Evolutionary conservation across 2,329 filamentous ascomycete species (phyloP), one percentile per base, ranked within the genome.

Genomic region (Fusarium sp.): DNA sequence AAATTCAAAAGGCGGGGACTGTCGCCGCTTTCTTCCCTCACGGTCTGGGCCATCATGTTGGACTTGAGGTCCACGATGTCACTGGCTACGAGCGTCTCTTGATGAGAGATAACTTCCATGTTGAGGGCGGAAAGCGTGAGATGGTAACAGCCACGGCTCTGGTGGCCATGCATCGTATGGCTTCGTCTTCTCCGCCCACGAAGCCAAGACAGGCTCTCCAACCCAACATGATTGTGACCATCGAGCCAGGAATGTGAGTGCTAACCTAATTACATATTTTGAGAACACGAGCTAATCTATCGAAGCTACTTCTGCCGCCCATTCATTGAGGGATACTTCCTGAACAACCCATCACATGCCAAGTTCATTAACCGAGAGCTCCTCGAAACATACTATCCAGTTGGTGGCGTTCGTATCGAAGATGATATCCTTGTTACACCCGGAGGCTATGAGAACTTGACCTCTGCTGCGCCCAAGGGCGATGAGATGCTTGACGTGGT

Each of bases 401-500:
- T 98, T 2, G 96, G 95, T 18, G 96, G 96, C 37, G 94, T 97
- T 30, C 88, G 96, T 49, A 97, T 98, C 67, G 96, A 99, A 83
- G 94, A 98, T 78, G 93, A 95, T 79, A 87, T 98, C 41, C 85
- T 96, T 26, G 90, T 98, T 50, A 96, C 92, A 2, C 85, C 91
- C 67, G 84, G 88, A 27, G 94, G 95, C 0, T 90, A 90, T 75
- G 94, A 98, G 81, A 97, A 97, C 78, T 78, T 98, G 78, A 97
- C 94, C 3, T 87, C 87, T 3, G 72, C 70, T 20, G 92, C 92
- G 33, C 92, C 93, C 1, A 97, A 97, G 83, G 89, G 89, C 4
- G 86, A 91, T 56, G 90, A 93, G 77, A 82, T 94, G 75, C 82
- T 94, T 77, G 85, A 85, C 68, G 84, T 92, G 52, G 87, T 91